These are phyloP conservation scores for Calocybe gambosa DNA, from an alignment of 1,284 basidiomycete genomes.

Conservation along the genomic window DNA sequence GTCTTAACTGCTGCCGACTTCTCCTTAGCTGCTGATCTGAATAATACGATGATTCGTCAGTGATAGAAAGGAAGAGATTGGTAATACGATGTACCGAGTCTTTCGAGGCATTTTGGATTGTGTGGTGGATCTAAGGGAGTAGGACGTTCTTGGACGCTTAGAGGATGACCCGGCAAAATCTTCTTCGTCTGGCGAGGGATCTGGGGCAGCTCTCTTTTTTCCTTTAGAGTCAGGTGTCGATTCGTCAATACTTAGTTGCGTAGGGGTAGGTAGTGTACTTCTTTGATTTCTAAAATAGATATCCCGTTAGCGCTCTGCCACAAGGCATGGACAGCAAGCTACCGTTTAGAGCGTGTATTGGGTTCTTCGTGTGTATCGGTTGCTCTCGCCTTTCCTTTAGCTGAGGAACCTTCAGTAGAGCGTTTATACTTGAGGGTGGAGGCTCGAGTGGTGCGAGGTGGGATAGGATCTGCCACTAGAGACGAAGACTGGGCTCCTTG, in stretches of 20 bases:
- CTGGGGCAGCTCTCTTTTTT: constrained; percentile 78
- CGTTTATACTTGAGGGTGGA: constrained; percentile 44
- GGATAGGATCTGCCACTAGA: constrained; percentile 31
- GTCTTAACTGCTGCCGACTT: constrained; percentile 52
- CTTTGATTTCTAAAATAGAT: constrained; percentile 46
- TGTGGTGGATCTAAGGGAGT: constrained; percentile 61
- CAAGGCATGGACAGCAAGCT: constrained; percentile 24
- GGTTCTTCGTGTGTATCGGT: constrained; percentile 51
- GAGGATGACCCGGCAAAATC: constrained; percentile 39
- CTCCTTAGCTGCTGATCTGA: constrained; percentile 41
- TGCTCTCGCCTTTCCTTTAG: constrained; percentile 62
- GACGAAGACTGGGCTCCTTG: constrained; percentile 25
- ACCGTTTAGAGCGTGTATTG: constrained; percentile 52
- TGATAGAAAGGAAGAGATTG: constrained; percentile 11
- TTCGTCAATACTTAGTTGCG: constrained; percentile 69
- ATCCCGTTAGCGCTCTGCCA: constrained; percentile 7
- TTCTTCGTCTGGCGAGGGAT: constrained; percentile 60
- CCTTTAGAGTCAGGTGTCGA: constrained; percentile 66
- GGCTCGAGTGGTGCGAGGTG: constrained; percentile 35
- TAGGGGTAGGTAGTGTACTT: constrained; percentile 39
- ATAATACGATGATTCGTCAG: constrained; percentile 30
- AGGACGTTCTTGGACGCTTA: constrained; percentile 57
- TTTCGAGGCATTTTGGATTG: constrained; percentile 66
- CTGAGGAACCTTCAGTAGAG: constrained; percentile 40
- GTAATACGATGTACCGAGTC: constrained; percentile 41